Base-by-base conservation (phyloP, 108 stramenopile species). In the Nitzschia sp. region DNA sequence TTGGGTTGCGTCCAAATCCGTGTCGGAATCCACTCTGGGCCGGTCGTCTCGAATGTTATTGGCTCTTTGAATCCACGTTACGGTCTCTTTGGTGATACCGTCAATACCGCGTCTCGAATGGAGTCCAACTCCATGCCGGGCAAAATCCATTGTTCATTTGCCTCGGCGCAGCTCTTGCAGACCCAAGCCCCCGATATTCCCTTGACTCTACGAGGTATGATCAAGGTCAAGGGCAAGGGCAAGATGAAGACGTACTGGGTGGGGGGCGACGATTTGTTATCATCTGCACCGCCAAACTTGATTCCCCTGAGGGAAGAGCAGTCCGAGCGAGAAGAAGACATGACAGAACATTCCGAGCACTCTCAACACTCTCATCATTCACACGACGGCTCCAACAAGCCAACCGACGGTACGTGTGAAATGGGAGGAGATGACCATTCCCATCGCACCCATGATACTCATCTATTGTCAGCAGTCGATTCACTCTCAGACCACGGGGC, bases 81-180 rank as follows among this genome's bases (percentile, higher is more conserved):
- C 56, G 66, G 83, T 49, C 46, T 85, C 3, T 85, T 89, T 74
- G 87, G 87, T 6, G 84, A 85, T 21, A 76, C 87, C 23, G 87
- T 88, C 9, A 88, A 85, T 53, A 81, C 80, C 18, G 62, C 87
- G 1, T 59, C 73, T 3, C 60, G 87, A n/a, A 85, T 89, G 87
- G 85, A 89, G 49, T 72, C 68, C 35, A 58, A 74, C 42, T 79
- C 77, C 19, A 29, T 56, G 45, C 17, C 64, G 5, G 73, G 54
- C 46, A 57, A 63, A 21, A 79, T 84, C 31, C 85, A 89, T 19
- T 85, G 85, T 59, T 80, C 82, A 6, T 69, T 59, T 19, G 49
- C 32, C 6, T 36, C 87, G 38, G 80, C 82, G 3, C 33, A 80
- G 26, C 21, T 85, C 4, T 61, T 88, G 53, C 21, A 64, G 32